Percentiles rank a stretch among this genome's conserved stretches.
Conservation (phyloP, 495 filamentous ascomycete genomes). For the Neurospora africana region DNA sequence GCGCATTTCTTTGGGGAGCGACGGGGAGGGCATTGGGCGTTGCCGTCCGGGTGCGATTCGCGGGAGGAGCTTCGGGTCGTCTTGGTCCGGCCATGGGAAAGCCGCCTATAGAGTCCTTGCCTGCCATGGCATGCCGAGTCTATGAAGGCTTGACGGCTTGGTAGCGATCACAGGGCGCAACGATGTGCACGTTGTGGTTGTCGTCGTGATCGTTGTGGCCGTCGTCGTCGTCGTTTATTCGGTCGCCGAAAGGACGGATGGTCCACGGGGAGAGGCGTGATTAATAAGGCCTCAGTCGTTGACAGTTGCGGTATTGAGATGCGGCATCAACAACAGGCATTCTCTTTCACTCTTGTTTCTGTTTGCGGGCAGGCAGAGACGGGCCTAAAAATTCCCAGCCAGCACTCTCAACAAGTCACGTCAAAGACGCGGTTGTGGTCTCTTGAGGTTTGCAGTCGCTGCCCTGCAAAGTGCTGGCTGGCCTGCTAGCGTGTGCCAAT, state of each 20-base stretch:
- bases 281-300: not conserved
- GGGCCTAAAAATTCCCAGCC: not conserved
- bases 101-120: conserved; percentile 29
- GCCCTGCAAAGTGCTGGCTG: not conserved
- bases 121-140: conserved; percentile 38
- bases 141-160: conserved; percentile 5
- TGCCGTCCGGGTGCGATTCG: conserved; percentile 2
- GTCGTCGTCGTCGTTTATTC: not conserved
- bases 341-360: conserved; percentile 4
- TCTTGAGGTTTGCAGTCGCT: not conserved
- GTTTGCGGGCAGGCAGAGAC: not conserved
- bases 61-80: conserved; percentile 6
- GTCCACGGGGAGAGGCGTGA: not conserved
- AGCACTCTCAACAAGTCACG: not conserved
- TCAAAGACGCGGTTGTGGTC: not conserved
- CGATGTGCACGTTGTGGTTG: not conserved
- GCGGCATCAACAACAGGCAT: conserved; percentile 9
- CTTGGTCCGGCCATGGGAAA: conserved; percentile 24
- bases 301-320: conserved; percentile 4
- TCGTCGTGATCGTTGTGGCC: not conserved
- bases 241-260: not conserved
- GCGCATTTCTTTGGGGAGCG: conserved; percentile 24
- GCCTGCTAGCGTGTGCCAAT: not conserved
- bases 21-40: conserved; percentile 20
- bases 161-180: not conserved